phyloP scores from a whole-genome alignment of 192 early-diverging fungal genomes.

The Bifiguratus adelaidae region DNA sequence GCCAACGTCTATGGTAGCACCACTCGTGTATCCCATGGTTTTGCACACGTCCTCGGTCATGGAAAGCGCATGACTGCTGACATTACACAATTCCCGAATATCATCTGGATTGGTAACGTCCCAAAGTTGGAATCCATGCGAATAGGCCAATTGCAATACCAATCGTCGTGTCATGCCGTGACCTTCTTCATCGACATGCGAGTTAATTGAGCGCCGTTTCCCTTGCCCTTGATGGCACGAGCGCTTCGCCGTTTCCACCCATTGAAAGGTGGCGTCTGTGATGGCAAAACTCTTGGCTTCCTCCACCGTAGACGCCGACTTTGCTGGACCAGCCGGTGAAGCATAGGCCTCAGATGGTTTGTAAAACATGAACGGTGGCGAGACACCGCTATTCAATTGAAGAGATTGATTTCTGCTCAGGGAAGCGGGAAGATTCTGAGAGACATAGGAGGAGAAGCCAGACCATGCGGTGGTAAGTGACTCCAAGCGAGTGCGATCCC shows the following conservation, averaged over 20 bases:
- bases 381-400: constrained; percentile 14
- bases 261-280: not conserved
- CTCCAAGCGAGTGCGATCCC: constrained; percentile 51
- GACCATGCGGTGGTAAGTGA: constrained; percentile 47
- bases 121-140: constrained; percentile 74
- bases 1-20: too few relatives aligned
- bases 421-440: constrained; percentile 41
- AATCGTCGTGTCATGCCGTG: constrained; percentile 13
- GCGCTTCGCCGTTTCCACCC: not conserved
- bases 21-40: too few relatives aligned
- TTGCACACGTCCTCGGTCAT: too few relatives aligned
- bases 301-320: constrained; percentile 1
- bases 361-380: constrained; percentile 12
- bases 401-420: constrained; percentile 14
- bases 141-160: constrained; percentile 57
- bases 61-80: constrained; percentile 36
- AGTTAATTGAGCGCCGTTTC: not conserved
- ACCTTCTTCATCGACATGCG: not conserved
- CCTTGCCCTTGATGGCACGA: not conserved
- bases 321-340: constrained; percentile 10
- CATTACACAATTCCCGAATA: constrained; percentile 52
- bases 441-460: constrained; percentile 51
- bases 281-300: not conserved
- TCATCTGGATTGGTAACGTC: constrained; percentile 52
- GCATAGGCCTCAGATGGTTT: constrained; percentile 1